A percentile compares a stretch with the other conserved stretches of the same genome.
phyloP scores from a whole-genome alignment of 345 rosid species.

The Rhodamnia argentea region DNA sequence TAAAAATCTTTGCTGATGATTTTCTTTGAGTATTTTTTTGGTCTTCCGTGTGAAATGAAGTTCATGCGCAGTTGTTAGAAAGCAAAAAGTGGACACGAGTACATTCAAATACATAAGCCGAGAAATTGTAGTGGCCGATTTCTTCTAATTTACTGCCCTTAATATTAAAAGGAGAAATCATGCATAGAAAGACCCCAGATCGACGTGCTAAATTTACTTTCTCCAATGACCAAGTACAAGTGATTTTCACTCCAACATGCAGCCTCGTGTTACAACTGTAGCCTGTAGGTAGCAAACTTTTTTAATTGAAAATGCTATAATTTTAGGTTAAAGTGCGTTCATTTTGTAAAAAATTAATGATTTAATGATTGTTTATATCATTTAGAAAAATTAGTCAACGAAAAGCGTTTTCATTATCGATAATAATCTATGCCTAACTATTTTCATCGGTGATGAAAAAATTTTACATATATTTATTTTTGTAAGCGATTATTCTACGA shows the following conservation, averaged over 20 bases:
- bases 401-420: too few relatives aligned
- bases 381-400: too few relatives aligned
- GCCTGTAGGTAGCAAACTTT: neutral
- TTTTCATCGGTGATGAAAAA: too few relatives aligned
- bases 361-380: too few relatives aligned
- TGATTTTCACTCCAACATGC: neutral
- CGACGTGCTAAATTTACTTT: neutral
- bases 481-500: too few relatives aligned
- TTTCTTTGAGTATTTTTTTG: neutral
- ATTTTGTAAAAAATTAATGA: too few relatives aligned
- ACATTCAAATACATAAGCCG: neutral
- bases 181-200: neutral
- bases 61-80: neutral
- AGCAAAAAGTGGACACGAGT: neutral
- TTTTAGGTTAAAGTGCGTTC: too few relatives aligned
- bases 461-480: too few relatives aligned
- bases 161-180: neutral
- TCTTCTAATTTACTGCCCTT: neutral
- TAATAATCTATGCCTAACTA: too few relatives aligned
- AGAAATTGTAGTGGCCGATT: neutral
- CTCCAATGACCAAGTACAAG: neutral
- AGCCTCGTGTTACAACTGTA: neutral
- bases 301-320: neutral
- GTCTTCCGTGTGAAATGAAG: neutral
- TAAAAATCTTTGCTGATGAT: neutral